Base-by-base conservation (phyloP, 352 stramenopile genomes). In the Globisporangium iwayamae region DNA sequence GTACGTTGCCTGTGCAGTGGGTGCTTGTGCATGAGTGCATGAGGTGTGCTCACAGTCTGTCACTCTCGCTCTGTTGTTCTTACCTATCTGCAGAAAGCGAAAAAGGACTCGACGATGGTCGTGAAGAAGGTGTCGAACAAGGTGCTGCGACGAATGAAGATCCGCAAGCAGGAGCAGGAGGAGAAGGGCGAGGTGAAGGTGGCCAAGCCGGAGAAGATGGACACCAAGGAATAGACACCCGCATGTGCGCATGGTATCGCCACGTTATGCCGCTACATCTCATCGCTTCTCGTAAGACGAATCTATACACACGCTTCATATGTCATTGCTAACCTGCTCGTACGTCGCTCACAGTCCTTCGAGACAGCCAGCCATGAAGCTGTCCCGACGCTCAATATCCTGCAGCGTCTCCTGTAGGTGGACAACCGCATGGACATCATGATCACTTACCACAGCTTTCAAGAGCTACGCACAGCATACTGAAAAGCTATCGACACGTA, bases 91-190 rank as follows among this genome's bases (percentile, higher is more conserved):
- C 55, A 83, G 67, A 88, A 89, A 85, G 78, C 79, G 39, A 62
- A 75, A 22, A 88, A 87, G 64, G 81, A 78, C 60, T 69, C 81
- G 62, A 87, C 73, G 47, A 66, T 50, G 39, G 46, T 57, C 28
- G 75, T 82, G 50, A 92, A 90, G 72, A 92, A 90, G 62, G 79
- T 92, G 38, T 87, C 83, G 32, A 81, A 59, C 65, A 92, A 92
- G 59, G 83, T 92, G 61, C 56, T 86, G 67, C 71, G 81, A 48
- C 75, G 83, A 56, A 92, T 90, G 71, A 73, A 80, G 53, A 63
- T 74, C 32, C 79, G 81, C 28, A 70, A 88, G 67, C 60, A 76
- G 63, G 83, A 90, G 57, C 81, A 86, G 64, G 76, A 88, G 39
- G 69, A 69, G 32, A 73, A 78, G 39, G 75, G 73, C 10, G 79